phyloP scores from a whole-genome alignment of 179 eudicot genomes.

The Silene noctiflora region DNA sequence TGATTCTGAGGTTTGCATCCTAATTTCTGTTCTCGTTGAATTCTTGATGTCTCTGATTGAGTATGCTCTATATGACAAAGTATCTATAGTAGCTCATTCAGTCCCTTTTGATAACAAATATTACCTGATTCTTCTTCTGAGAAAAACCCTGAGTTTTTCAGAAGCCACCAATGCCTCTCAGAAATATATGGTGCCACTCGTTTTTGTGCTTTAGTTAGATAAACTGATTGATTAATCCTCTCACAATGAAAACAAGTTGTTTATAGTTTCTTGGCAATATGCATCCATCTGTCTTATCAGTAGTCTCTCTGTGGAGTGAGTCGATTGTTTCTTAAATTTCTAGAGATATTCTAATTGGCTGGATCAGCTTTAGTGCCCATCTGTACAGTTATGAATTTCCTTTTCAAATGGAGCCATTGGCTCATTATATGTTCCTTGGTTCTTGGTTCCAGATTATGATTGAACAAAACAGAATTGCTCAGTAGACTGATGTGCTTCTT shows the following conservation, averaged over 20 bases:
- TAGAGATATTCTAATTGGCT: not conserved
- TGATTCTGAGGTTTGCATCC: conserved; percentile 63
- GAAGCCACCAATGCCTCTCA: too few relatives aligned
- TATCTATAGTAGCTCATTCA: not conserved
- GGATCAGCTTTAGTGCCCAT: not conserved
- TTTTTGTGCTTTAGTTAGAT: too few relatives aligned
- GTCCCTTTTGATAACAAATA: not conserved
- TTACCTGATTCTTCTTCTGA: not conserved
- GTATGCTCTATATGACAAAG: not conserved
- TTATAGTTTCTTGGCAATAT: not conserved
- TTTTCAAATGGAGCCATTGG: not conserved
- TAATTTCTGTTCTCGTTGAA: conserved; percentile 7
- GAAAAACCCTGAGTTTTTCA: not conserved
- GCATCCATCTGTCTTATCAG: not conserved
- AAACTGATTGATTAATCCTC: too few relatives aligned
- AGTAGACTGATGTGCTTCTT: not conserved
- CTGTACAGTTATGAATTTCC: not conserved
- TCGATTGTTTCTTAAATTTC: not conserved
- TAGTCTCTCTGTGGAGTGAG: not conserved
- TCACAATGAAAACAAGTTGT: not conserved
- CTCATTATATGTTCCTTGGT: not conserved
- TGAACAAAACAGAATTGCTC: not conserved
- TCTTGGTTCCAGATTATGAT: not conserved
- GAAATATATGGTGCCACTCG: too few relatives aligned
- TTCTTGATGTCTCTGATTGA: not conserved